These are phyloP conservation scores for Avena eriantha DNA, from an alignment of 176 grass and related monocot genomes.

Conservation along the genomic window DNA sequence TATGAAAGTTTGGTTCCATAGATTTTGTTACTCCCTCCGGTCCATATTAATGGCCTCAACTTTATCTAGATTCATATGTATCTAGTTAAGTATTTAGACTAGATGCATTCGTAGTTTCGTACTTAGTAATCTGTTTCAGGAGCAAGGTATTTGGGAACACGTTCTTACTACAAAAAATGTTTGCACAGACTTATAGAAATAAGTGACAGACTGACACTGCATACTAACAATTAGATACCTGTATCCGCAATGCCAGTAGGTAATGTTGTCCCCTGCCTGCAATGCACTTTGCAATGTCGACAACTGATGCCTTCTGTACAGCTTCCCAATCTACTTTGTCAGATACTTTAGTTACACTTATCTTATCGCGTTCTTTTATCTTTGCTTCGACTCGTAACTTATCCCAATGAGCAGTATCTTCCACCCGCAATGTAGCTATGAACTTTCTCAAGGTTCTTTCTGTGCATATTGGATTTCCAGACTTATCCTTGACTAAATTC, in stretches of 20 bases:
- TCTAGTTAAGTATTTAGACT: too few relatives aligned
- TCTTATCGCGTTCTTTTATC: constrained; percentile 38
- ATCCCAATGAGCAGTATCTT: constrained; percentile 50
- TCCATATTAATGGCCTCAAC: too few relatives aligned
- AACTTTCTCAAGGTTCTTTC: constrained; percentile 41
- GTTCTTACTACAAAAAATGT: constrained; percentile 14
- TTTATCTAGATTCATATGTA: too few relatives aligned
- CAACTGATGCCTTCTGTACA: constrained; percentile 28
- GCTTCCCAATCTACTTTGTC: constrained; percentile 53
- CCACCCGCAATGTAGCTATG: constrained; percentile 6
- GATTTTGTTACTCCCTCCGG: background rate
- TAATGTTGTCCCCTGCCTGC: constrained; percentile 54
- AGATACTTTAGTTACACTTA: background rate
- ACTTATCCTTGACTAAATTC: constrained; percentile 48
- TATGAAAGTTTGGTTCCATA: constrained; percentile 10
- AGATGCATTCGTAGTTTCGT: too few relatives aligned
- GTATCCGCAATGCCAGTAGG: constrained; percentile 50
- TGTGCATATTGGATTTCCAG: constrained; percentile 34
- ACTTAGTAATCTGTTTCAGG: background rate
- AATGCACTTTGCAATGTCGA: constrained; percentile 44
- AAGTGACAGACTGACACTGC: background rate
- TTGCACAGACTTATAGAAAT: constrained; percentile 20
- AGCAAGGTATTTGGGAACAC: constrained; percentile 36
- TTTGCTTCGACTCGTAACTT: constrained; percentile 46
- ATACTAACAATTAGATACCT: constrained; percentile 28